Evolutionary conservation across 257 asterid species (phyloP), one percentile per base, ranked within the genome.

Genomic region (Salvia hispanica): DNA sequence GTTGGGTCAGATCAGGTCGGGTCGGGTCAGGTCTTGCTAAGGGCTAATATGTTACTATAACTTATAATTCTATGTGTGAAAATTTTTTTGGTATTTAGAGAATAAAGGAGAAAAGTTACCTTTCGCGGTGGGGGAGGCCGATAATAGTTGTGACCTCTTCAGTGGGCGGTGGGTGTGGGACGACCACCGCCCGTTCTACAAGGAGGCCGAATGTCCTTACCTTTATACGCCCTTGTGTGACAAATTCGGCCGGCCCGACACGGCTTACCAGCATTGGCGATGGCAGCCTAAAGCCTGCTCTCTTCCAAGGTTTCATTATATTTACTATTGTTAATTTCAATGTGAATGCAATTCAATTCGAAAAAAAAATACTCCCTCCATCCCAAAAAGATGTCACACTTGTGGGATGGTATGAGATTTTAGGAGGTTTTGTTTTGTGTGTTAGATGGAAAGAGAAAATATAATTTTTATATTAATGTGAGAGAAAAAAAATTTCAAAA

Each of bases 211-310:
- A 47, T 94, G 99, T 15, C 96, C 96, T 5, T 94, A 91, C 78
- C 86, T 94, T 9, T 96, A 84, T 72, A 96, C 97, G 12, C 99
- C 91, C 84, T 87, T 97, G 28, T 94, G 99, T 57, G 95, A 77
- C 63, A 88, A 82, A 45, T 92, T 80, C 44, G 95, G 99, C 67
- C 91, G 95, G 9, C 95, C n/a, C n/a, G n/a, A n/a, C 4, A 91
- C 72, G 58, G 95, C 79, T 15, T 88, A 94, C 40, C 96, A 79
- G 45, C 77, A 80, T 2, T 86, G 97, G 99, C 79, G 95, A 76
- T 94, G 99, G 99, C 90, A 94, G 76, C 99, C 99, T 58, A 81
- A 79, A 66, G 83, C 79, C 5, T 94, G 99, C 58, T 67, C 82
- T 25, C 84, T 94, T 80, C 95, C 97, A n/a, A 85, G 95, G 99